Evolutionary conservation across 331 rosid genomes (phyloP), one percentile per base, ranked within the genome.

Genomic region (Saraca asoca): DNA sequence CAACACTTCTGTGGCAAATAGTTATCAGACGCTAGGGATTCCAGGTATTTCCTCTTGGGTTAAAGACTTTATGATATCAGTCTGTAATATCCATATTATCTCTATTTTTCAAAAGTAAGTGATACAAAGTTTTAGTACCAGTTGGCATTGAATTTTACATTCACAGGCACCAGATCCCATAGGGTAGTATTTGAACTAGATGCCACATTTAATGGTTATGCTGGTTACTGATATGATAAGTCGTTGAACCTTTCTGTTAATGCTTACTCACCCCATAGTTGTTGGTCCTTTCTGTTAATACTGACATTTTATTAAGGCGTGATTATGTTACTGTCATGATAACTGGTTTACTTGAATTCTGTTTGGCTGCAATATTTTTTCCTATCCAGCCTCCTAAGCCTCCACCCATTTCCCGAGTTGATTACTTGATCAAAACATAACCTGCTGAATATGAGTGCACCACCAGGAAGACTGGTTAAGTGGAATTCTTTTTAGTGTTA

Each of bases 11-110:
- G 45, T 77, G 69, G 64, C 82, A 68, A 76, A 59, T 50, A 79
- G 77, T 63, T 87, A 76, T 69, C 85, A 75, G 43, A 58, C 75
- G 43, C 46, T 78, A 43, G 85, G 69, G 8, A 7, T 83, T 66
- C 82, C 85, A 81, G 95, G 90, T 90, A 68, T 45, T 51, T 17
- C 31, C 13, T 20, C 56, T 58, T 58, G 51, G 24, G 48, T 68
- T 17, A 9, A 16, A 53, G 54, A 58, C 68, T 10, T 17, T 56
- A 48, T 48, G 14, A 12, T 37, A 8, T 17, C 14, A 37, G 8
- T 39, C 45, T 51, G 39, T 8, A 24, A 24, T 24, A 24, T 24
- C 31, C 3, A 35, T 12, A 33, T 42, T 14, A 38, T 19, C 41
- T 8, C 46, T 7, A 17, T 2, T 12, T 12, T 50, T 12, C 34